A percentile compares a stretch with the other conserved stretches of the same genome.
Conservation (phyloP, 345 rosid genomes). For the Eutrema japonicum region DNA sequence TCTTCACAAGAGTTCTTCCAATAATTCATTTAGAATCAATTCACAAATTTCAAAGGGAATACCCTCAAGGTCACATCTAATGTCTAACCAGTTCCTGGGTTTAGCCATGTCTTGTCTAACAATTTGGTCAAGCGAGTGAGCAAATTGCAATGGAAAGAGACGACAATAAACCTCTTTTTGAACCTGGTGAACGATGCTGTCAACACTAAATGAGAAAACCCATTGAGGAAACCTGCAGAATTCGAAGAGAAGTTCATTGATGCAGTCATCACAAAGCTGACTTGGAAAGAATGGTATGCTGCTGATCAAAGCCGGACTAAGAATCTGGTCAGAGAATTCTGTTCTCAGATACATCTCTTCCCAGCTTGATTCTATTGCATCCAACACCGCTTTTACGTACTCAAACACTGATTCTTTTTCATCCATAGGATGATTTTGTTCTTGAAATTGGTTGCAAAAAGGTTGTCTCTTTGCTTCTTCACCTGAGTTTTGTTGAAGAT, state of each 20-base stretch:
- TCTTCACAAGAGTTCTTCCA: conserved; percentile 50
- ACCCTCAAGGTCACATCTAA: conserved; percentile 47
- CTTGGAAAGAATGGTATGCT: conserved; percentile 61
- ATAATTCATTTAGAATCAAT: conserved; percentile 61
- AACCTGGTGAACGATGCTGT: conserved; percentile 53
- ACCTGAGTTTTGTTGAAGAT: conserved; percentile 48
- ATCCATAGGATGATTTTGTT: conserved; percentile 35
- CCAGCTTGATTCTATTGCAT: conserved; percentile 61
- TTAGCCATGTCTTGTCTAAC: conserved; percentile 70
- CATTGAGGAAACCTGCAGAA: conserved; percentile 62
- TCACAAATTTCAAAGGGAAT: conserved; percentile 59
- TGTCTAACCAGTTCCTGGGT: conserved; percentile 62
- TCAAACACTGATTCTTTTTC: conserved; percentile 51
- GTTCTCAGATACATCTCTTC: conserved; percentile 70
- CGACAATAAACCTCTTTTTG: conserved; percentile 66
- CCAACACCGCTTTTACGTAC: conserved; percentile 63
- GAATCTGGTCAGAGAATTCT: conserved; percentile 62
- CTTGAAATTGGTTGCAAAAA: conserved; percentile 57
- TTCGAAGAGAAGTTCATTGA: conserved; percentile 74
- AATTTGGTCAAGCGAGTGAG: conserved; percentile 62
- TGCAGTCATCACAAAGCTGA: conserved; percentile 61
- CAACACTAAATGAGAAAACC: conserved; percentile 45
- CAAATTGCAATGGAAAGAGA: conserved; percentile 56
- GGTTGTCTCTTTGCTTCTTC: conserved; percentile 54
- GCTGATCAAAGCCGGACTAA: conserved; percentile 56